These are phyloP conservation scores for Oidiodendron maius DNA, from an alignment of 495 filamentous ascomycete species.

Conservation along the genomic window DNA sequence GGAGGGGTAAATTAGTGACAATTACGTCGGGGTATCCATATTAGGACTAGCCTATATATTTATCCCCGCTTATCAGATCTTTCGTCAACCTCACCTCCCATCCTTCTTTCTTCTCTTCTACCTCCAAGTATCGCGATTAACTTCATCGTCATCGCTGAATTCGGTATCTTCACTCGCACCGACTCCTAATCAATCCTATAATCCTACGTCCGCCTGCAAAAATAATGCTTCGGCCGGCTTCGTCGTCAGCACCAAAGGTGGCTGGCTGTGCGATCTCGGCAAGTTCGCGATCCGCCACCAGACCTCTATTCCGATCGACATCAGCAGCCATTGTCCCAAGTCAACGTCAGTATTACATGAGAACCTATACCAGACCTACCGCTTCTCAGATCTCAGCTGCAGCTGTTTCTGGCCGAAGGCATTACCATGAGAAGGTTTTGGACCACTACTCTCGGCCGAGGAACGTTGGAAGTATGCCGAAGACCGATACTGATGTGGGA, in stretches of 20 bases:
- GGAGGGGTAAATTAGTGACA: too few relatives aligned
- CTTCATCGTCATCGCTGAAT: too few relatives aligned
- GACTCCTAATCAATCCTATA: not conserved
- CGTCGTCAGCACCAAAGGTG: slow-evolving; percentile 41
- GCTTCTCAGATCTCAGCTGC: slow-evolving; percentile 24
- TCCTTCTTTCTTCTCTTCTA: not conserved
- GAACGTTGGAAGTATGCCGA: slow-evolving; percentile 90
- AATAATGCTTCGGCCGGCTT: slow-evolving; percentile 49
- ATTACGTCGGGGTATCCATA: too few relatives aligned
- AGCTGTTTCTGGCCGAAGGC: slow-evolving; percentile 31
- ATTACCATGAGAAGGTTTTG: slow-evolving; percentile 63
- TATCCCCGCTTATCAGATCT: slow-evolving; percentile 4
- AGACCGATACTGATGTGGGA: slow-evolving; percentile 82
- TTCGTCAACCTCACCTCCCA: not conserved
- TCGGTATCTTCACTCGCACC: slow-evolving; percentile 5
- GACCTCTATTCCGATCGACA: too few relatives aligned
- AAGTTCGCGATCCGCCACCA: slow-evolving; percentile 36
- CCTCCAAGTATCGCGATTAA: too few relatives aligned
- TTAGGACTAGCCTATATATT: too few relatives aligned
- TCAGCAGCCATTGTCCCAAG: too few relatives aligned
- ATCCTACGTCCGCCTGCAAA: slow-evolving; percentile 1
- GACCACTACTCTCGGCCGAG: slow-evolving; percentile 93
- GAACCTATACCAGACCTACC: too few relatives aligned
- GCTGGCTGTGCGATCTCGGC: slow-evolving; percentile 39
- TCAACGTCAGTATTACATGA: too few relatives aligned